Evolutionary conservation across 345 rosid species (phyloP), one percentile per base, ranked within the genome.

Genomic region (Alliaria petiolata): DNA sequence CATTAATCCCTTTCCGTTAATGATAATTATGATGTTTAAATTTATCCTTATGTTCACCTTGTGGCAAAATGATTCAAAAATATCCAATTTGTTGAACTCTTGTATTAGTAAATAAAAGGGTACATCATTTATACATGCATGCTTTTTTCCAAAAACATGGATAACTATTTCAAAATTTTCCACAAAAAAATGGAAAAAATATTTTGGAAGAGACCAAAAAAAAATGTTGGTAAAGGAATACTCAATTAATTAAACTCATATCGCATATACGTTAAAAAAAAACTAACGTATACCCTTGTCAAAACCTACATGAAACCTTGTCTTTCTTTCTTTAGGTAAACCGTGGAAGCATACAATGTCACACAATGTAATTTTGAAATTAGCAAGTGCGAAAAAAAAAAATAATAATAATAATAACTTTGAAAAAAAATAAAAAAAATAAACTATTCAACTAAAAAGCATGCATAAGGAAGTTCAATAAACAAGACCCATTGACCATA

Each of bases 1-100:
- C 62, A 46, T 74, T 66, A 36, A 40, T 58, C 28, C 45, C 28
- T 44, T 63, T 54, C 15, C 51, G 45, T 62, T n/a, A 31, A 11
- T 70, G 44, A 40, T 17, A 8, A 72, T 35, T 34, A 54, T 63
- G 61, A 38, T 66, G 53, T 66, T 58, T 28, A 4, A 28, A 3
- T 3, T 28, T 59, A 70, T 49, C 33, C 57, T 25, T 60, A 28
- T 22, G 42, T n/a, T 30, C 3, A 28, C 31, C 49, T 56, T 26
- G 57, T 45, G 35, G 26, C 19, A 14, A 72, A 36, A 36, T 73
- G 17, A 72, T 64, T 8, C 16, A 45, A 26, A n/a, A 55, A 33
- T 11, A 15, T 42, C n/a, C 6, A 62, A n/a, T 10, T 6, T 10
- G 31, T 10, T 31, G 7, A 33, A 30, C 31, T 34, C 47, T 26